Evolutionary conservation across 352 stramenopile species (phyloP), one percentile per base, ranked within the genome.

Genomic region (Phytopythium delawarense): DNA sequence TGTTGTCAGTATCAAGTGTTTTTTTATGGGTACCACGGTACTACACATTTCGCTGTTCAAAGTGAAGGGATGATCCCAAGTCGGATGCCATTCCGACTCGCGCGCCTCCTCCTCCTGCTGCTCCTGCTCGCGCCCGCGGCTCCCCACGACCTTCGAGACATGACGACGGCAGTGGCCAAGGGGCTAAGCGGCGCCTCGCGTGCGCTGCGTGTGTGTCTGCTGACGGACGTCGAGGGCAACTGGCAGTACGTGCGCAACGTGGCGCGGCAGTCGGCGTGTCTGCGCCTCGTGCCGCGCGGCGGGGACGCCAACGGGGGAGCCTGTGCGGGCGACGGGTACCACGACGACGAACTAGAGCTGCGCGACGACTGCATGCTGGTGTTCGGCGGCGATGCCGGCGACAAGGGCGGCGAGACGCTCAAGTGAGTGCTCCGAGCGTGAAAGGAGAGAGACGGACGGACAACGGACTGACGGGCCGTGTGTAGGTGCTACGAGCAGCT

Each of bases 321-420:
- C 16, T 0, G 28, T 15, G 13, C 15, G n/a, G 59, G 20, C 18
- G 53, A 62, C 30, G 64, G 69, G 48, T 69, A 57, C 28, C 20
- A 39, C 42, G 64, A 78, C 39, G 73, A 75, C 44, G 67, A 78
- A 25, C 64, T 94, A 55, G 77, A 84, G 62, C 72, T 94, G 30
- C 42, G 67, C 7, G 82, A 91, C 45, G 80, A 87, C 68, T 92
- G 71, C 57, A 63, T 92, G 59, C 80, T 98, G 56, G 81, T 98
- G 25, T 98, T 91, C 64, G 91, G 93, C 42, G 93, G 93, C 42
- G 92, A 98, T 62, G 81, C 75, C 0, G 91, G 94, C 8, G 93
- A 98, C 71, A 97, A 98, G 70, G 91, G 89, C 58, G 74, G 76
- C 20, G 78, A 95, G 45, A 96, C 96, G 37, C 78, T 98, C 57